Evolutionary conservation across 2,329 filamentous ascomycete genomes (phyloP).

Genomic region (Penicillium sp.): DNA sequence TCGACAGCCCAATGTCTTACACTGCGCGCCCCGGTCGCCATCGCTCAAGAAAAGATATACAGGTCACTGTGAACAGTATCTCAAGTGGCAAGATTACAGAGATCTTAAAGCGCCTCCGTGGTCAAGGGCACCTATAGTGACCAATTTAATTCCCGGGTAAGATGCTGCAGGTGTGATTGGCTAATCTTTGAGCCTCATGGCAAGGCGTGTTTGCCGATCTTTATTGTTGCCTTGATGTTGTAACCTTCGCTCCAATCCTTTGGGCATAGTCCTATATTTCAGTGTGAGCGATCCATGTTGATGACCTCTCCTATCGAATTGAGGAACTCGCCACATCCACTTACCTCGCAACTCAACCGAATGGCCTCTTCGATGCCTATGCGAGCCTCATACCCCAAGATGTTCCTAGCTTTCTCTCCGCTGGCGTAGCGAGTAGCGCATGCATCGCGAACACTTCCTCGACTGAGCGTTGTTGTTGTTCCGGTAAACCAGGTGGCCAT

Average conservation of each 20-base stretch:
- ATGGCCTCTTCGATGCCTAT: slow-evolving; percentile 50
- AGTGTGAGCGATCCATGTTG: background rate
- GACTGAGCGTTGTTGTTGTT: slow-evolving; percentile 43
- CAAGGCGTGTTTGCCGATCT: no score
- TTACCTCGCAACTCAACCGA: slow-evolving; percentile 45
- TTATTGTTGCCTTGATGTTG: no score
- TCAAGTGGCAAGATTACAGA: no score
- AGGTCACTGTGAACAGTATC: no score
- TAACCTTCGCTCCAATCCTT: slow-evolving; percentile 18
- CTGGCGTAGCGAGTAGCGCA: slow-evolving; percentile 50
- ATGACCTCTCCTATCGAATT: no score
- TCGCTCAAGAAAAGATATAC: no score
- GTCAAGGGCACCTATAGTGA: slow-evolving; percentile 5
- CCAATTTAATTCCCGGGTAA: background rate
- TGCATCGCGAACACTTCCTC: slow-evolving; percentile 52
- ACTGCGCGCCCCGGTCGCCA: slow-evolving; percentile 9
- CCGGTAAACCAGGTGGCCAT: slow-evolving; percentile 45
- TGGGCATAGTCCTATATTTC: slow-evolving; percentile 29
- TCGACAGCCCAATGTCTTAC: slow-evolving; percentile 19
- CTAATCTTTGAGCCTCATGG: no score
- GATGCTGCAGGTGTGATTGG: no score
- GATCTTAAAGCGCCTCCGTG: slow-evolving; percentile 2
- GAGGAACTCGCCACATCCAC: slow-evolving; percentile 7
- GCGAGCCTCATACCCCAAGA: slow-evolving; percentile 50
- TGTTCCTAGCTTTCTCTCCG: slow-evolving; percentile 46